Evolutionary conservation across 129 eudicot genomes (phyloP), one percentile per base, ranked within the genome.

Genomic region (Lactuca sativa): DNA sequence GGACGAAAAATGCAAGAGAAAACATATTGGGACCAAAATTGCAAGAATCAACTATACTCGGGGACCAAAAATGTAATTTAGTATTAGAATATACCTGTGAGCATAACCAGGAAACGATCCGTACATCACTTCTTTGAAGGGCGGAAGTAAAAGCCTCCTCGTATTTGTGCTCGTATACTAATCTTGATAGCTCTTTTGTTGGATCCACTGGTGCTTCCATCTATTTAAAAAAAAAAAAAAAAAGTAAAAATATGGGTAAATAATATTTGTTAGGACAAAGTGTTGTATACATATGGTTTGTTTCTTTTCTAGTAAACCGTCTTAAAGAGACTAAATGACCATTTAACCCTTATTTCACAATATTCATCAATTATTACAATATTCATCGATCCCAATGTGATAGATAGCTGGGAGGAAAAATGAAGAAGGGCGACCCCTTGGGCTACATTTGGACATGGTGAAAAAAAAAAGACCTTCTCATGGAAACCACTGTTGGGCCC

Each of bases 121-220:
- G 75, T 71, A 93, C 95, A 69, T 93, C 95, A 82, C 95, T 95
- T 73, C 95, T 85, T 67, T 95, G 97, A 70, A 95, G 72, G 3
- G 99, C 99, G 57, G 88, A 61, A 34, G 99, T 95, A 80, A 95
- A 95, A 54, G 99, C 96, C 56, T 90, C 97, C 65, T 87, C 99
- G 9, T 87, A 90, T 72, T 95, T 90, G 67, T 78, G 90, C 74
- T 95, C 99, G 32, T 83, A 82, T 59, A 85, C 69, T 82, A 90
- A 64, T 64, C 97, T 90, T n/a, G 99, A 85, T 49, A 95, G 81
- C 86, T 95, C 99, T 73, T 85, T 85, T 13, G 88, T 95, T 58
- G 99, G 99, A 79, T 95, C 97, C 55, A 78, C 60, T 2, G 97
- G 95, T 44, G 81, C 82, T 77, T 95, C 97, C 38, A 90, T 75